Evolutionary conservation across 2,329 filamentous ascomycete species (phyloP).

Genomic region (Emmonsiellopsis sp.): DNA sequence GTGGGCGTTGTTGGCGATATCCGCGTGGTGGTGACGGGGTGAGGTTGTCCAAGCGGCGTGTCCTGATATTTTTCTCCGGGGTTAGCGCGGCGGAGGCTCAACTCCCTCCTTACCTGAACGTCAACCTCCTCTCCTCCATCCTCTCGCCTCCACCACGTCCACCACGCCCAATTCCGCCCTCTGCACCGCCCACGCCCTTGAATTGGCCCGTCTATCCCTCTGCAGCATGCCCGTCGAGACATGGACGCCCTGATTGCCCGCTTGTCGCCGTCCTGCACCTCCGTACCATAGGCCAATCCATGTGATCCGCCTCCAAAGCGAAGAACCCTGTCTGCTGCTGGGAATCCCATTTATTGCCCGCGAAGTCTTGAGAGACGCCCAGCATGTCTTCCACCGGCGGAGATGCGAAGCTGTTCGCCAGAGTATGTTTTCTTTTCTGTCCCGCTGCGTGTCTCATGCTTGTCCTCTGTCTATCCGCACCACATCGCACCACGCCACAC

Average conservation of each 20-base stretch:
- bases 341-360: conserved; percentile 5
- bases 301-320: conserved; percentile 12
- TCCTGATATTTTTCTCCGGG: conserved; percentile 1
- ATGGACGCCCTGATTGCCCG: conserved; percentile 6
- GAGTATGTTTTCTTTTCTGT: conserved; percentile 52
- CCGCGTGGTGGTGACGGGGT: neutral
- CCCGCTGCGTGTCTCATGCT: conserved; percentile 12
- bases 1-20: neutral
- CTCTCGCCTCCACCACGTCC: neutral
- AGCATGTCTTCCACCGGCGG: conserved; percentile 63
- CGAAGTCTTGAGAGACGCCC: conserved; percentile 11
- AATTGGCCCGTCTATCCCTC: neutral
- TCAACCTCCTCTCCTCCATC: neutral
- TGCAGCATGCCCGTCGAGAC: neutral
- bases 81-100: neutral
- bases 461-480: neutral
- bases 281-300: conserved; percentile 7
- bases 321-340: neutral
- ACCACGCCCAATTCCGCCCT: neutral
- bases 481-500: neutral
- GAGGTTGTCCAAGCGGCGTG: neutral
- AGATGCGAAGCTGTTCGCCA: conserved; percentile 98
- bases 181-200: neutral
- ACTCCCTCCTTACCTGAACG: neutral
- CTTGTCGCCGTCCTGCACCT: conserved; percentile 10